Percentiles rank a stretch among this genome's conserved stretches.
Evolutionary conservation across 306 rosid species (phyloP).

Genomic region (Lotus japonicus): DNA sequence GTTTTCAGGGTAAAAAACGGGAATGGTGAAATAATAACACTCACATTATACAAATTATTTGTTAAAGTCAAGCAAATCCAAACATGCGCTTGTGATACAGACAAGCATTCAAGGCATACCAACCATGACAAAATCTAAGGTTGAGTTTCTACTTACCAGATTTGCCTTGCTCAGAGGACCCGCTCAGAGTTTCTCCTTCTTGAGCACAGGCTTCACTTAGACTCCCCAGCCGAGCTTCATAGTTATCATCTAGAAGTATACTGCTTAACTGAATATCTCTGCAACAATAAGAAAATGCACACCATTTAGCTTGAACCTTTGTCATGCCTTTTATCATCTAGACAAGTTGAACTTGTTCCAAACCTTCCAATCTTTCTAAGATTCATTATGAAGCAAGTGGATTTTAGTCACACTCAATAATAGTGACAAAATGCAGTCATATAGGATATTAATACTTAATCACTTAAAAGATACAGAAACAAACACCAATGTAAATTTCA

Average conservation of each 20-base stretch:
- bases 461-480: background rate
- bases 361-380: background rate
- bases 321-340: too few relatives aligned
- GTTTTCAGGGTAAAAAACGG: conserved; percentile 33
- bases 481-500: background rate
- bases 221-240: conserved; percentile 95
- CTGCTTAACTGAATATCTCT: conserved; percentile 98
- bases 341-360: background rate
- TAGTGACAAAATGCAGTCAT: background rate
- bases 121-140: background rate
- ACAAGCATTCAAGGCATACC: background rate
- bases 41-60: background rate
- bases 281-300: conserved; percentile 27
- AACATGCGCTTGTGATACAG: background rate
- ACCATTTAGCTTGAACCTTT: background rate
- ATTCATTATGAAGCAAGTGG: background rate
- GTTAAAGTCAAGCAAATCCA: background rate
- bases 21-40: conserved; percentile 6
- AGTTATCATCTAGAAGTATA: conserved; percentile 89
- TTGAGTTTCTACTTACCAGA: conserved; percentile 55
- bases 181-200: conserved; percentile 67
- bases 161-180: conserved; percentile 70
- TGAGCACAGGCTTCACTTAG: conserved; percentile 63
- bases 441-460: background rate
- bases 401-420: background rate